phyloP scores from a whole-genome alignment of 441 rosid species.

The Geranium incanum region DNA sequence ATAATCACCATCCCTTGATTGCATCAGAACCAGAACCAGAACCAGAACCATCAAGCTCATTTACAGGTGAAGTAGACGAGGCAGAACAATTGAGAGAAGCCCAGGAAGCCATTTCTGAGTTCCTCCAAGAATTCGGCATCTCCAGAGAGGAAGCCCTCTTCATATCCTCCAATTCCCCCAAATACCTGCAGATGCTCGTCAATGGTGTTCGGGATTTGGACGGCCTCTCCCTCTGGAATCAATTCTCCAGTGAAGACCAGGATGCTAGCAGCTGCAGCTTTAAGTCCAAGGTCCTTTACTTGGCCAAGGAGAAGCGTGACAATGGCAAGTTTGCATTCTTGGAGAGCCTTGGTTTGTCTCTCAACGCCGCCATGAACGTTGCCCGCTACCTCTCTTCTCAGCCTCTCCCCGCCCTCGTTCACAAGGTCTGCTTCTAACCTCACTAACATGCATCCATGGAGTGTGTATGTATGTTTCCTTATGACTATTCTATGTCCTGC shows the following conservation, averaged over 20 bases:
- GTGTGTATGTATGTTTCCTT: too few relatives aligned
- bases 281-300: constrained; percentile 54
- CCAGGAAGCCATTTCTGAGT: constrained; percentile 40
- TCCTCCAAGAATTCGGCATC: constrained; percentile 48
- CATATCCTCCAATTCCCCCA: constrained; percentile 47
- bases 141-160: constrained; percentile 39
- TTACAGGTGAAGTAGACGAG: neutral
- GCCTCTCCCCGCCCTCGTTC: constrained; percentile 47
- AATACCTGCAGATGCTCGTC: constrained; percentile 46
- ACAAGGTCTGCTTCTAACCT: constrained; percentile 35
- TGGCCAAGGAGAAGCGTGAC: constrained; percentile 76
- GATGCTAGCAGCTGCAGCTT: constrained; percentile 19
- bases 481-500: constrained; percentile 28
- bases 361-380: constrained; percentile 61
- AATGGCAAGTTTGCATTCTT: constrained; percentile 70
- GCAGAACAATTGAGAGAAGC: constrained; percentile 28
- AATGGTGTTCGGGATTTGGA: constrained; percentile 66
- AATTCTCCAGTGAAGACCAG: neutral
- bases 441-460: too few relatives aligned
- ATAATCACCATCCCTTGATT: neutral
- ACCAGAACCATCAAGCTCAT: too few relatives aligned
- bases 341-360: constrained; percentile 68
- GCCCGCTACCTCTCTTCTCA: constrained; percentile 59
- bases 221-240: constrained; percentile 39
- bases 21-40: neutral